phyloP scores from a whole-genome alignment of 2,329 filamentous ascomycete genomes.

The Cladosporium sphaerospermum region DNA sequence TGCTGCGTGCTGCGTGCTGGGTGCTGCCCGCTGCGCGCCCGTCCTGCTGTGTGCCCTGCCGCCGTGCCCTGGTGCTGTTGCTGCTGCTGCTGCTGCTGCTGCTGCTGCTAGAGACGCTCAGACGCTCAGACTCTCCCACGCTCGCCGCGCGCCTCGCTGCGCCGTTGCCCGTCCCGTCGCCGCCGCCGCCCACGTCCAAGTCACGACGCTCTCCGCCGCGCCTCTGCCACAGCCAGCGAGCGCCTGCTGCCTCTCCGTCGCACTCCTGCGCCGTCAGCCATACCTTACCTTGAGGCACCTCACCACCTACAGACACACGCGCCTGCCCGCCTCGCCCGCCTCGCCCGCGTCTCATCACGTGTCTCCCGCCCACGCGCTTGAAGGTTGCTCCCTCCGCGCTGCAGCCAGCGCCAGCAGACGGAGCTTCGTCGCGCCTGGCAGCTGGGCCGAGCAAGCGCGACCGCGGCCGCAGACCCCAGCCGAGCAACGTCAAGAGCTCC shows the following conservation, averaged over 20 bases:
- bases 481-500: slow-evolving; percentile 8
- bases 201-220: too few relatives aligned
- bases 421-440: neutral
- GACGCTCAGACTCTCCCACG: neutral
- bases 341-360: neutral
- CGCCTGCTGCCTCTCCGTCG: too few relatives aligned
- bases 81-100: neutral
- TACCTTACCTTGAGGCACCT: too few relatives aligned
- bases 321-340: neutral
- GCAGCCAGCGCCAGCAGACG: neutral
- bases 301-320: too few relatives aligned
- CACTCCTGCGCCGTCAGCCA: too few relatives aligned
- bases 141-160: neutral
- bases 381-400: neutral
- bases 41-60: too few relatives aligned
- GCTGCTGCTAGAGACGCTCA: too few relatives aligned
- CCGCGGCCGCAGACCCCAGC: neutral
- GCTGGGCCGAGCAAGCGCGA: slow-evolving; percentile 5
- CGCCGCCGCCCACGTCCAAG: neutral
- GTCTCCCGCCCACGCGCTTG: neutral
- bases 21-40: too few relatives aligned
- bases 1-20: too few relatives aligned
- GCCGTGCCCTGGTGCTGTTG: too few relatives aligned
- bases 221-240: too few relatives aligned
- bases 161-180: neutral